Conservation (phyloP, 345 rosid genomes). For the Linum tenue region DNA sequence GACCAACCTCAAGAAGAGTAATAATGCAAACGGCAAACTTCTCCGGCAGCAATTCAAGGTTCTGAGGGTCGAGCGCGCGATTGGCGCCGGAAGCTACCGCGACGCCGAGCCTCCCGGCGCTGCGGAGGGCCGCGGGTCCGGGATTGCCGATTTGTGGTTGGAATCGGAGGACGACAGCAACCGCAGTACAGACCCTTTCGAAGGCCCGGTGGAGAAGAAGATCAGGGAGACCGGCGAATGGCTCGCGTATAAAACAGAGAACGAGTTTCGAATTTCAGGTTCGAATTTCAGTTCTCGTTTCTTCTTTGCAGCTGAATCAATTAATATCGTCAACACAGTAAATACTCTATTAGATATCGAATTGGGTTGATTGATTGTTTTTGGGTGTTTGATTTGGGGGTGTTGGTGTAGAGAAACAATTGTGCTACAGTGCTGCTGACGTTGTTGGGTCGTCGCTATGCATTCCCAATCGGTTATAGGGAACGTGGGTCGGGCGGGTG, state of each 20-base stretch:
- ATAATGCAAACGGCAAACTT: too few species aligned
- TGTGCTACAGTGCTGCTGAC: constrained; percentile 34
- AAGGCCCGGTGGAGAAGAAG: constrained; percentile 51
- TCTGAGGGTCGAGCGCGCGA: too few species aligned
- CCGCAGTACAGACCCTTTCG: constrained; percentile 22
- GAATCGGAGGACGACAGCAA: not conserved
- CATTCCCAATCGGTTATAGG: too few species aligned
- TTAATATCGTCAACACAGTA: too few species aligned
- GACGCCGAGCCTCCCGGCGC: constrained; percentile 44
- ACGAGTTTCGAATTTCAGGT: constrained; percentile 52
- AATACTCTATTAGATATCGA: not conserved
- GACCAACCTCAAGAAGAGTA: too few species aligned
- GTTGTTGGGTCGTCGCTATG: too few species aligned
- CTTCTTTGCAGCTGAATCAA: not conserved
- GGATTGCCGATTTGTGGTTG: constrained; percentile 34
- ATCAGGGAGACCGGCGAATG: constrained; percentile 69
- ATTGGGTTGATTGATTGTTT: not conserved
- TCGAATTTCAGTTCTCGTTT: not conserved
- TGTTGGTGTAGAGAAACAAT: constrained; percentile 52
- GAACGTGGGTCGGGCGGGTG: too few species aligned
- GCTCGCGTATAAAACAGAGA: constrained; percentile 35
- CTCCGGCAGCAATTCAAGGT: too few species aligned
- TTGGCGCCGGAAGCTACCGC: constrained; percentile 71
- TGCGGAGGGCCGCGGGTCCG: constrained; percentile 37
- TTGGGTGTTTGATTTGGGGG: not conserved